Evolutionary conservation across 2,329 filamentous ascomycete species (phyloP), one percentile per base, ranked within the genome.

Genomic region (Emmonsiellopsis sp.): DNA sequence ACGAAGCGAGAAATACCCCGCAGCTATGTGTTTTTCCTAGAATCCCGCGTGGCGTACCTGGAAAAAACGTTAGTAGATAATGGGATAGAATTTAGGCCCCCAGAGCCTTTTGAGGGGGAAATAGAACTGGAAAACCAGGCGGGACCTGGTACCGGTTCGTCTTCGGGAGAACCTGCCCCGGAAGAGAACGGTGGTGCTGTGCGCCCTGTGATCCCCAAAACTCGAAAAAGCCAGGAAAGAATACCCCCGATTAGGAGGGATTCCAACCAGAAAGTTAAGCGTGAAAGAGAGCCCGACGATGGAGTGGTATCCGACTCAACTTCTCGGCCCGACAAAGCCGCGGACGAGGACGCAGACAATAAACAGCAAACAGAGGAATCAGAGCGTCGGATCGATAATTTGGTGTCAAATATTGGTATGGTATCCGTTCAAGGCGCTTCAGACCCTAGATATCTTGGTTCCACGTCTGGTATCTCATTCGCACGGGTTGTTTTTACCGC

Each of bases 1-100:
- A 95, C 89, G 26, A 96, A 96, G 77, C 85, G 88, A 66, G 90
- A 96, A 72, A 95, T 97, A 55, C 92, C 92, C 49, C 82, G 91
- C 71, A 85, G 81, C 70, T 97, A 97, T 75, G 89, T 97, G 48
- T 95, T 87, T 72, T 97, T 95, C 67, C 84, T 97, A 55, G 92
- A 97, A 70, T 88, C 86, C 31, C 80, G 92, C 55, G 82, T 96
- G 52, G 80, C 84, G 57, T 88, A 93, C 70, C 82, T 97, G 32
- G 92, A 97, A 70, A 79, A 79, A 35, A 73, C 93, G 38, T 79
- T 97, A 49, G 75, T 76, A 43, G 76, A 82, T 34, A 83, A 90
- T 63, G 79, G 80, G 44, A 81, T 96, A 54, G 59, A 83, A 11
- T 93, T 87, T 63, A 85, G 87, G 13, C 80, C 86, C 0, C 83